Evolutionary conservation across 768 basidiomycete genomes (phyloP).

Genomic region (Phylloporus arenicola): DNA sequence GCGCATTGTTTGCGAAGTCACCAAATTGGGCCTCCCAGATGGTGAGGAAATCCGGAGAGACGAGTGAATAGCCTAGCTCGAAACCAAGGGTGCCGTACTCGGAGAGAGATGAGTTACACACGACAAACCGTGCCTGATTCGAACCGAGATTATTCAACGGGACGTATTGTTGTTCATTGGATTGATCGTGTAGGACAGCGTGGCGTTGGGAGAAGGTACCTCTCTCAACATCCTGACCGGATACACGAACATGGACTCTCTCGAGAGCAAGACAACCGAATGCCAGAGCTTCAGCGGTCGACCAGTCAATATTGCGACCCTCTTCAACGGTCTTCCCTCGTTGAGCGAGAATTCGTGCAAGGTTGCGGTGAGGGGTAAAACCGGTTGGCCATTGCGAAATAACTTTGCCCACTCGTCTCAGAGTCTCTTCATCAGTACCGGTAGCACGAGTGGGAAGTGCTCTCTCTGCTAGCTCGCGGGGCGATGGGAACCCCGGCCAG

Average conservation of each 20-base stretch:
- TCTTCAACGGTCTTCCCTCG: constrained; percentile 92
- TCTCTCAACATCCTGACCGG: constrained; percentile 97
- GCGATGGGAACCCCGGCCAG: constrained; percentile 98
- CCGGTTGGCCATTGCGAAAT: constrained; percentile 82
- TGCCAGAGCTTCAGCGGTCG: constrained; percentile 96
- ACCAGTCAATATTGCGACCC: constrained; percentile 92
- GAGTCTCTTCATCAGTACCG: constrained; percentile 67
- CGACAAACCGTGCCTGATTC: constrained; percentile 86
- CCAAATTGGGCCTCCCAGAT: constrained; percentile 99
- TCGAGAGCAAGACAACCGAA: constrained; percentile 92
- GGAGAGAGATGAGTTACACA: constrained; percentile 96
- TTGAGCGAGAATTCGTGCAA: constrained; percentile 81
- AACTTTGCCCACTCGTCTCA: constrained; percentile 79
- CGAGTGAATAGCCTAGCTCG: constrained; percentile 97
- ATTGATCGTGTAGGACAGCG: constrained; percentile 94
- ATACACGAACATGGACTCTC: constrained; percentile 89
- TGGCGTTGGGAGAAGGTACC: constrained; percentile 99
- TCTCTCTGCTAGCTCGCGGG: constrained; percentile 89
- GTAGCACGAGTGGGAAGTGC: constrained; percentile 89
- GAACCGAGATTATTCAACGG: constrained; percentile 85
- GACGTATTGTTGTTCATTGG: constrained; percentile 83
- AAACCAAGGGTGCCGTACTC: constrained; percentile 95
- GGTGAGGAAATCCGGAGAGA: constrained; percentile 86
- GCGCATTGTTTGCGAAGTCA: constrained; percentile 96
- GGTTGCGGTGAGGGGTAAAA: constrained; percentile 88